Base-by-base conservation (phyloP, 768 basidiomycete genomes). In the Amanita rubescens region DNA sequence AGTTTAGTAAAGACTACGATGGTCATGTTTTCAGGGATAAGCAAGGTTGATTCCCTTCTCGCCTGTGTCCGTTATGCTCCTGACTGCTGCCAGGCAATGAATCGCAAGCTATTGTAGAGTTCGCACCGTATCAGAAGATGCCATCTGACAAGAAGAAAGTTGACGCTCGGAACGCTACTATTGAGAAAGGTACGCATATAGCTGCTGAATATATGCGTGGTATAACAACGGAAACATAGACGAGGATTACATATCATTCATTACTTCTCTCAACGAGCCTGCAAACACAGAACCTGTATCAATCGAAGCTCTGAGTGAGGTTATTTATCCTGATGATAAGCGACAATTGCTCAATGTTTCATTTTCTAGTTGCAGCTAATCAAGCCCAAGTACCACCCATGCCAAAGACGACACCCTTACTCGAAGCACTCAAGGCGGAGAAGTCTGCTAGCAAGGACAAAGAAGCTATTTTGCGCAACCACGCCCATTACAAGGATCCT, bases 11-110 rank as follows among this genome's bases (percentile, higher is more conserved):
- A 24, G 92, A 79, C 32, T 99, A 91, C 59, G 91, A 97, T 61
- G 95, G 95, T 0, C 94, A 97, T 70, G 45, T 88, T 20, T 98
- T 95, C 64, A 74, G 87, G 57, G 93, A 97, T 65, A 96, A 94
- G 75, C 77, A 86, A 57, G 95, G 95, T 92, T 14, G 14, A 54
- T 22, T 46, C 38, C 24, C 43, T 59, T 25, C 39, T 49, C 5
- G 15, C 43, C 48, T 14, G 33, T 19, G 19, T 48, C 42, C 19
- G 24, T 50, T 46, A 19, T 7, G 30, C 50, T 8, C 15, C 46
- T 39, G 22, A 27, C 51, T 42, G 19, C 7, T n/a, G 1, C n/a
- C 19, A 95, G 95, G 95, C 14, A 87, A 85, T 61, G 91, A 95
- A 64, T 90, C 83, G 2, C 77, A 85, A 46, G 94, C 90, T 1